Evolutionary conservation across 2,329 filamentous ascomycete species (phyloP).

Genomic region (Aspergillus puulaauensis): DNA sequence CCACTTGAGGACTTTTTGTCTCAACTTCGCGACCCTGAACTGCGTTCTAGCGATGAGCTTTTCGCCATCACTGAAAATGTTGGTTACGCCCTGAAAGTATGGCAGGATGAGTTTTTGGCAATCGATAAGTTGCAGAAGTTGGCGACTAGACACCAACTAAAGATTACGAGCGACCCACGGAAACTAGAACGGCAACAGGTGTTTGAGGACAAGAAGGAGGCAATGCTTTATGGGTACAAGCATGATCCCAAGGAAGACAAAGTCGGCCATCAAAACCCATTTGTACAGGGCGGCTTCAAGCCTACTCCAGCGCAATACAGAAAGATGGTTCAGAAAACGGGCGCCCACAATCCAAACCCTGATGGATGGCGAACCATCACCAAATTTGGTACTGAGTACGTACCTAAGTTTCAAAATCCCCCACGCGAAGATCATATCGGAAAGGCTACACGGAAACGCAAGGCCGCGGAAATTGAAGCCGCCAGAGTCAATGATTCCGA

Average conservation of each 20-base stretch:
- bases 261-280: constrained; percentile 56
- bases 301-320: constrained; percentile 43
- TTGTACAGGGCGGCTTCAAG: constrained; percentile 51
- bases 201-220: constrained; percentile 61
- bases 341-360: constrained; percentile 38
- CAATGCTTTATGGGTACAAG: constrained; percentile 60
- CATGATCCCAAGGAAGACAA: constrained; percentile 51
- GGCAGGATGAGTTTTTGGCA: constrained; percentile 60
- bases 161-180: constrained; percentile 51
- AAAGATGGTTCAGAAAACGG: constrained; percentile 38
- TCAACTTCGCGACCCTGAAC: constrained; percentile 37
- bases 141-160: constrained; percentile 49
- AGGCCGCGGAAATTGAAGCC: constrained; percentile 36
- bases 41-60: constrained; percentile 52
- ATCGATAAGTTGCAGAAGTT: constrained; percentile 51
- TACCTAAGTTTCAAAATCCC: constrained; percentile 36
- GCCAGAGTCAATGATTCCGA: constrained; percentile 28
- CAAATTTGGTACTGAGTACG: constrained; percentile 37
- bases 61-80: constrained; percentile 57
- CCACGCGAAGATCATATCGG: constrained; percentile 27
- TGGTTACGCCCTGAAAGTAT: constrained; percentile 51
- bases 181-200: constrained; percentile 51
- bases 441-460: constrained; percentile 38
- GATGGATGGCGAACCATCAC: constrained; percentile 42
- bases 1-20: constrained; percentile 36